Evolutionary conservation across 2,329 filamentous ascomycete genomes (phyloP), one percentile per base, ranked within the genome.

Genomic region (Colletotrichum australisinense): DNA sequence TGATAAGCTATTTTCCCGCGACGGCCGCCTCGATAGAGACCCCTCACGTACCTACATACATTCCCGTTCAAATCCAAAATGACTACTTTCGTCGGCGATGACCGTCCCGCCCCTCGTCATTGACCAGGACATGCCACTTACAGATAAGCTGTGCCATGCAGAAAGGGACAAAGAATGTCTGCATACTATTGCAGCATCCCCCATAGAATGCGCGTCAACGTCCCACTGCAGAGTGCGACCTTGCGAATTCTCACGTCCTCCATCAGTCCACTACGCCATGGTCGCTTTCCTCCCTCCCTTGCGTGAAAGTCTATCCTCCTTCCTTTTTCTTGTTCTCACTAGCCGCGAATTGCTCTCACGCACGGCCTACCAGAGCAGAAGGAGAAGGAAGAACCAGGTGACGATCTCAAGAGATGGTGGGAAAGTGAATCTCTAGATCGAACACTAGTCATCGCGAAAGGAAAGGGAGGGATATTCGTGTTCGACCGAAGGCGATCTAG

Each of bases 201-300:
- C 16, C 5, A 19, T 42, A 42, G 8, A 32, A 14, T n/a, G 30
- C 32, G 55, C 46, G 42, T 26, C 46, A 52, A 58, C 52, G 42
- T 58, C 62, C 62, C 67, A 28, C 49, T 63, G 57, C 64, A 57
- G 24, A 49, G 32, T 26, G 16, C 19, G 4, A 57, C 56, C 38
- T 46, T n/a, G 30, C 2, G 11, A 32, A 32, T 32, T 32, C 30
- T 4, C 30, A 32, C 30, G 8, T 32, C 30, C 30, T 32, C 30
- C 30, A 49, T 67, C 32, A 46, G 67, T 30, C 56, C 63, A 70
- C 62, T n/a, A 49, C 42, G 8, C 42, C 19, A 11, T 49, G 19
- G 42, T 19, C 42, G 42, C 19, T 22, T n/a, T 19, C n/a, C 4
- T 5, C 42, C 14, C 38, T 42, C 16, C 38, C 38, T 42, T 49